A percentile compares a stretch with the other conserved stretches of the same genome.
Conservation (phyloP, 208 protist species). For the Trypanosoma caninum region DNA sequence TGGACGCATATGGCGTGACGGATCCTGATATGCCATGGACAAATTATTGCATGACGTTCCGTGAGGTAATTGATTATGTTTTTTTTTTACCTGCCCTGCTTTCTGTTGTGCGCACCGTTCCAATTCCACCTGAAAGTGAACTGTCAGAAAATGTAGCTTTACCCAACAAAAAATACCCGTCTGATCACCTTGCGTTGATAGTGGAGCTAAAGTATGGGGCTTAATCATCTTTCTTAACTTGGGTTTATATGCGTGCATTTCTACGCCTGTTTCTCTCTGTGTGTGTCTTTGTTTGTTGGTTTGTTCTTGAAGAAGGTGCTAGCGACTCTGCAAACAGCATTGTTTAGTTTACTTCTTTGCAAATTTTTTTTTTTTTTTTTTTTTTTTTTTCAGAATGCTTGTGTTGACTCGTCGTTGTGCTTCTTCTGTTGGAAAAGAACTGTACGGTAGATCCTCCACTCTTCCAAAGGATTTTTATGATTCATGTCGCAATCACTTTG, state of each 20-base stretch:
- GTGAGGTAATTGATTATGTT: slow-evolving; percentile 90
- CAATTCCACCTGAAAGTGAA: slow-evolving; percentile 73
- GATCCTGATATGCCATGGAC: slow-evolving; percentile 72
- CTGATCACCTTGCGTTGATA: slow-evolving; percentile 89
- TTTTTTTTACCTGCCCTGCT: slow-evolving; percentile 59
- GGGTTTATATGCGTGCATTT: background rate
- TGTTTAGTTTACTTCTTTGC: background rate
- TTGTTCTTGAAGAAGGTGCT: background rate
- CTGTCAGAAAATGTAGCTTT: slow-evolving; percentile 74
- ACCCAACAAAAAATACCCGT: slow-evolving; percentile 85
- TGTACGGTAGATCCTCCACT: slow-evolving; percentile 69
- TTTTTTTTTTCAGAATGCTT: slow-evolving; percentile 5
- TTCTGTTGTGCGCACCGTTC: slow-evolving; percentile 63
- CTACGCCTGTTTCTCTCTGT: slow-evolving; percentile 1
- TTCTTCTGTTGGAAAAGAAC: slow-evolving; percentile 48
- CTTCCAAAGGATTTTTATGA: slow-evolving; percentile 71
- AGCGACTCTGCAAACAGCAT: background rate
- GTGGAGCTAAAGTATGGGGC: slow-evolving; percentile 46
- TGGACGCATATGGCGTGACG: slow-evolving; percentile 59
- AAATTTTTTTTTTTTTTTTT: background rate
- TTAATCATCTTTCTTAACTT: background rate
- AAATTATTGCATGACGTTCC: slow-evolving; percentile 88
- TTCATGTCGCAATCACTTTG: slow-evolving; percentile 58
- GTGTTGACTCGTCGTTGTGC: slow-evolving; percentile 25
- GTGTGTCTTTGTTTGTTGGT: background rate